These are phyloP conservation scores for Rubia tinctorum DNA, from an alignment of 305 asterid species.

Conservation along the genomic window DNA sequence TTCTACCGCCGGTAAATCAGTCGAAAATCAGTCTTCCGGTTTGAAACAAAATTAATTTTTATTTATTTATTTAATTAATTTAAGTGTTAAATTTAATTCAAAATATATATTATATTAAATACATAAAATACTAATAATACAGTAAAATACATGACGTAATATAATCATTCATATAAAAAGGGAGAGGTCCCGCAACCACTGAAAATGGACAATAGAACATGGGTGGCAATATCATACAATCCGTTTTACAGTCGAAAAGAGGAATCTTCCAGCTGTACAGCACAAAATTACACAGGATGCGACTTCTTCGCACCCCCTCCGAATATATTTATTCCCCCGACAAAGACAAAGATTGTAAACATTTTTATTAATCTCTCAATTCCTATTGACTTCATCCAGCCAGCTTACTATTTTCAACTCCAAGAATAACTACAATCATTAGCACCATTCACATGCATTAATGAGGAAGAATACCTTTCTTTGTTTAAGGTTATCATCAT, in stretches of 20 bases:
- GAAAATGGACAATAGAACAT: conserved; percentile 20
- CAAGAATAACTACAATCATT: conserved; percentile 2
- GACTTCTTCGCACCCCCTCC: background rate
- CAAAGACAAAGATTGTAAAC: conserved; percentile 5
- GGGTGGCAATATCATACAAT: conserved; percentile 12
- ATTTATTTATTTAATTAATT: too few relatives aligned
- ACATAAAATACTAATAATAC: too few relatives aligned
- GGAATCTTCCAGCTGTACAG: conserved; percentile 21
- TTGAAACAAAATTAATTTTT: too few relatives aligned
- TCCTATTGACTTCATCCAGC: background rate
- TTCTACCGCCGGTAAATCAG: too few relatives aligned
- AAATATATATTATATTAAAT: too few relatives aligned
- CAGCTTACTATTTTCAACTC: background rate
- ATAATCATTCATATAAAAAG: too few relatives aligned
- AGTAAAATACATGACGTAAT: too few relatives aligned
- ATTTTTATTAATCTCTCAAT: background rate
- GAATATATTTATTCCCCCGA: background rate
- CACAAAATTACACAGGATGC: background rate
- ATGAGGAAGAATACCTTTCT: background rate
- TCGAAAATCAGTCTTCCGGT: too few relatives aligned
- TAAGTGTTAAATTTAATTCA: too few relatives aligned
- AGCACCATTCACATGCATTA: background rate
- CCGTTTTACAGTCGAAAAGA: conserved; percentile 1
- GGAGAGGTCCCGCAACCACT: conserved; percentile 16
- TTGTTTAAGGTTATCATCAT: conserved; percentile 1